Evolutionary conservation across 805 yeast species (phyloP).

Genomic region (Saturnispora mendoncae): DNA sequence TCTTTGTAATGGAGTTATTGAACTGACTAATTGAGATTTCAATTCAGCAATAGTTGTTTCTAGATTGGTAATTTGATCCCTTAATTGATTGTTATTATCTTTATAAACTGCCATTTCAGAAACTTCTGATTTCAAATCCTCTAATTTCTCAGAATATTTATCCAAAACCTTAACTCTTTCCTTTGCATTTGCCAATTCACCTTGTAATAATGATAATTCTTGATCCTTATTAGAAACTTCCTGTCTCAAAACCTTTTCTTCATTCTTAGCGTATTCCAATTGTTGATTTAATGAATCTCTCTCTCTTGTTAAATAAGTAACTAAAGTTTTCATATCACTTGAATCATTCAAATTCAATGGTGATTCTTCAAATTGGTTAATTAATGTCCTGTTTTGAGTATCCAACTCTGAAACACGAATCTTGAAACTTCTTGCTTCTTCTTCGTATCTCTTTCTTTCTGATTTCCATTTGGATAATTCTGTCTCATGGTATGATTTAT

Average conservation of each 20-base stretch:
- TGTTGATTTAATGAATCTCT: constrained; percentile 62
- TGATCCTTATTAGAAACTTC: constrained; percentile 37
- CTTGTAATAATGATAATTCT: constrained; percentile 44
- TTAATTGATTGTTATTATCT: constrained; percentile 23
- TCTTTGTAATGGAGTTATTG: constrained; percentile 14
- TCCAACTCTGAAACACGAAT: constrained; percentile 46
- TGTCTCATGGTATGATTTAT: constrained; percentile 27
- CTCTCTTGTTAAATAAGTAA: constrained; percentile 60
- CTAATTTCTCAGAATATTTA: constrained; percentile 18
- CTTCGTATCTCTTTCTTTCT: constrained; percentile 35
- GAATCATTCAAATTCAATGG: constrained; percentile 14
- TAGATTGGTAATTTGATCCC: constrained; percentile 18
- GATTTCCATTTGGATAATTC: constrained; percentile 39
- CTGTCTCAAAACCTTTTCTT: constrained; percentile 44
- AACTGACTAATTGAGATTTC: constrained; percentile 12
- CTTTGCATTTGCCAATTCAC: constrained; percentile 34
- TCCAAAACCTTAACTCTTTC: constrained; percentile 19
- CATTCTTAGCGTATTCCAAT: constrained; percentile 43
- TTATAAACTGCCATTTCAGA: constrained; percentile 25
- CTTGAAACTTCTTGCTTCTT: constrained; percentile 38
- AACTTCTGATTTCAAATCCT: constrained; percentile 22
- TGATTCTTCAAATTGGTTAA: constrained; percentile 50
- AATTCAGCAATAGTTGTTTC: constrained; percentile 13
- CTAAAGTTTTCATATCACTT: constrained; percentile 42
- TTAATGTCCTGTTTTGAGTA: constrained; percentile 58